Evolutionary conservation across 2,329 filamentous ascomycete species (phyloP), one percentile per base, ranked within the genome.

Genomic region (Nemania bipapillata): DNA sequence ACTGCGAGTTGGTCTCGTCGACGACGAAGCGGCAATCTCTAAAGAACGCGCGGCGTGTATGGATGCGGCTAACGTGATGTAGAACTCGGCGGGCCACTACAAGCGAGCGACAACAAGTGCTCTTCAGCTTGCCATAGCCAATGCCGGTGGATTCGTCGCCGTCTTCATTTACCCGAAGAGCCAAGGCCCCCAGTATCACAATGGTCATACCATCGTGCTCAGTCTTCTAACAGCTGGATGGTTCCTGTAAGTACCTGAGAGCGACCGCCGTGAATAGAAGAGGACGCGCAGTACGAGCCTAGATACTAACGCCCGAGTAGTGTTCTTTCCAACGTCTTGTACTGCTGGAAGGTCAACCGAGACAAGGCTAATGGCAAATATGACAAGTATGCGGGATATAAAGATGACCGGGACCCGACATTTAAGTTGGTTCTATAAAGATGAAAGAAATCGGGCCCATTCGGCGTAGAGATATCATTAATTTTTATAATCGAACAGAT

Each of bases 71-170:
- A 57, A 75, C 42, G 28, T 15, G 4, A 35, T 50, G 22, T 17
- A 77, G 75, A 91, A 91, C 75, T 89, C 86, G 0, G 88, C 89
- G 0, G 89, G 87, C 0, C 90, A 92, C 75, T 92, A 91, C 75
- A 92, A 92, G 77, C 81, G 90, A 15, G 90, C 90, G 0, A 91
- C 90, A 0, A 90, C 89, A 0, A 87, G 86, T 1, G 90, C 86
- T 0, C 74, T 91, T 72, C 89, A 92, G 77, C 81, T 92, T 28
- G 86, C 86, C 0, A 87, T 91, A 71, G 90, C 89, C 0, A 92
- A 92, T 71, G 86, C 84, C 7, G 89, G 89, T 53, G 90, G 90
- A 0, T 90, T 91, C 72, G 88, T 91, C 2, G 86, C 89, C 0
- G 84, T 85, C 0, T 91, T 91, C 74, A 85, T 88, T 4, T 91